A percentile compares a stretch with the other conserved stretches of the same genome.
phyloP scores from a whole-genome alignment of 2,329 filamentous ascomycete genomes.

The Fusarium odoratissimum region DNA sequence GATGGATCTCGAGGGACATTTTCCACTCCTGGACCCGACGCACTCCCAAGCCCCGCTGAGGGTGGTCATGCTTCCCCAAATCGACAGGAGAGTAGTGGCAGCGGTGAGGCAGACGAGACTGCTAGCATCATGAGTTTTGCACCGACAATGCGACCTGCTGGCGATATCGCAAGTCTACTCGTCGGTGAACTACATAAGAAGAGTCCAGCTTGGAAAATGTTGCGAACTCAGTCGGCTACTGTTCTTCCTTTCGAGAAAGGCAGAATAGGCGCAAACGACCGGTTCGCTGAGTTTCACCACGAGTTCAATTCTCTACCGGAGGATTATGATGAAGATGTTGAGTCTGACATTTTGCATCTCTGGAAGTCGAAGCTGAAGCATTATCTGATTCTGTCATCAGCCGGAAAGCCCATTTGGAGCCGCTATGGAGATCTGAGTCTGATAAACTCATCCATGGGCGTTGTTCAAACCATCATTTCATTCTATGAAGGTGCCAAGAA shows the following conservation, averaged over 20 bases:
- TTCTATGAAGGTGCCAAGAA: slow-evolving; percentile 89
- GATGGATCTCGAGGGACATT: slow-evolving; percentile 77
- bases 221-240: slow-evolving; percentile 71
- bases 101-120: slow-evolving; percentile 68
- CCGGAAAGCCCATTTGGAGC: slow-evolving; percentile 97
- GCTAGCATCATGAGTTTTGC: slow-evolving; percentile 75
- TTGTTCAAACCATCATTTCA: slow-evolving; percentile 97
- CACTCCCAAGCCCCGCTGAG: slow-evolving; percentile 52
- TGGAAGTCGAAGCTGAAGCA: slow-evolving; percentile 98
- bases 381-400: slow-evolving; percentile 94
- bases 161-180: slow-evolving; percentile 85
- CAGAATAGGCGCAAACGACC: slow-evolving; percentile 58
- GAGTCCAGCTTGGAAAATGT: slow-evolving; percentile 75
- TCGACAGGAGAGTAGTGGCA: slow-evolving; percentile 45
- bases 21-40: slow-evolving; percentile 53
- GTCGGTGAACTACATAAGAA: slow-evolving; percentile 75
- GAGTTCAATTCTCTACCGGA: slow-evolving; percentile 84
- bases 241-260: slow-evolving; percentile 70
- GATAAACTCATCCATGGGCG: slow-evolving; percentile 93
- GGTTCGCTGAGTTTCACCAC: slow-evolving; percentile 74
- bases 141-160: slow-evolving; percentile 70
- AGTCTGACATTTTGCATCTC: slow-evolving; percentile 70
- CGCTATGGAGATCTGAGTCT: slow-evolving; percentile 90
- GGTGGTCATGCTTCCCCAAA: slow-evolving; percentile 57
- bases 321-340: slow-evolving; percentile 54